Evolutionary conservation across 495 filamentous ascomycete species (phyloP).

Genomic region (Penicillium malachiteum): DNA sequence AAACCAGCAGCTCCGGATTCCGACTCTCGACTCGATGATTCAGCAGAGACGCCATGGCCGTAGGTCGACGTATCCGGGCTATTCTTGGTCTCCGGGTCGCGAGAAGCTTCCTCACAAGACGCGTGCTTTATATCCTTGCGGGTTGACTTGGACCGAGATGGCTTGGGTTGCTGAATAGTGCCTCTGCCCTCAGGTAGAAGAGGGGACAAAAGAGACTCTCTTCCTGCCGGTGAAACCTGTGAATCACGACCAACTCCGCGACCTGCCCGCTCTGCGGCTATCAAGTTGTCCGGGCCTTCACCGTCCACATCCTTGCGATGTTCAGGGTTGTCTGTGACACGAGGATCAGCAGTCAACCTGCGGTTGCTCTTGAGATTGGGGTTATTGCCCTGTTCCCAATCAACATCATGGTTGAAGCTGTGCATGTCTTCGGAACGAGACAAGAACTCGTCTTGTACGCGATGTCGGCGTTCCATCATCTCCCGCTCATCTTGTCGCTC

Average conservation of each 20-base stretch:
- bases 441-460: constrained; percentile 61
- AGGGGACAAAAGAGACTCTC: constrained; percentile 64
- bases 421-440: constrained; percentile 59
- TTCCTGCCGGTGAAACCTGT: constrained; percentile 52
- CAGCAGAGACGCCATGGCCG: constrained; percentile 12
- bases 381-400: constrained; percentile 64
- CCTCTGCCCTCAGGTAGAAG: constrained; percentile 61
- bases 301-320: constrained; percentile 78
- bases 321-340: constrained; percentile 60
- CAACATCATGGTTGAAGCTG: constrained; percentile 85
- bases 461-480: constrained; percentile 56
- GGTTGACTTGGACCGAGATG: constrained; percentile 16
- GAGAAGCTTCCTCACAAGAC: constrained; percentile 48
- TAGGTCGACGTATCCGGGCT: constrained; percentile 12
- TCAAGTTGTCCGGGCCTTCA: constrained; percentile 69
- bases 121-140: constrained; percentile 40
- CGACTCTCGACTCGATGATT: constrained; percentile 64
- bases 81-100: constrained; percentile 24
- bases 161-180: constrained; percentile 49
- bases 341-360: constrained; percentile 60
- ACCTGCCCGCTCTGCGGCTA: constrained; percentile 53
- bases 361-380: constrained; percentile 60
- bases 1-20: constrained; percentile 66
- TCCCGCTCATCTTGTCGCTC: constrained; percentile 51
- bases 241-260: constrained; percentile 65